These are phyloP conservation scores for Lathyrus tuberosus DNA, from an alignment of 306 rosid genomes.

Conservation along the genomic window DNA sequence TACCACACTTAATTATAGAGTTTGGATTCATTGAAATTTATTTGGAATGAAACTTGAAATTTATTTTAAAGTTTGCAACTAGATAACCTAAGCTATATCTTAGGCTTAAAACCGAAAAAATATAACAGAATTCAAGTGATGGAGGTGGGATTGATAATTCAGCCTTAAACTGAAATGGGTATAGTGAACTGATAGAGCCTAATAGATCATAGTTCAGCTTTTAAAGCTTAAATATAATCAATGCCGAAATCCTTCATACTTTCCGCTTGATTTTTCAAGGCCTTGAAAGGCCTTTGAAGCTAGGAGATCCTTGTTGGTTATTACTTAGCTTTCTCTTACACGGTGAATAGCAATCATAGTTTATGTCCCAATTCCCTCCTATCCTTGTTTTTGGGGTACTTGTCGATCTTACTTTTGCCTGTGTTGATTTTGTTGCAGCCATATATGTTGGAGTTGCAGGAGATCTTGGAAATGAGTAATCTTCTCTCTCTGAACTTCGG, in stretches of 20 bases:
- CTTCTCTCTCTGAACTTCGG: conserved; percentile 36
- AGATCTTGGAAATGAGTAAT: conserved; percentile 59
- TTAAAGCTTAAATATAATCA: not conserved
- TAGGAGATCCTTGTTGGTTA: conserved; percentile 68
- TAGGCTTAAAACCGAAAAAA: too few species aligned
- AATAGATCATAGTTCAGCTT: too few species aligned
- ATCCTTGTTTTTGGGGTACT: conserved; percentile 74
- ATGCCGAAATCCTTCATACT: not conserved
- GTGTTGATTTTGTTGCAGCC: conserved; percentile 94
- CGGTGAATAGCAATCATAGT: conserved; percentile 69
- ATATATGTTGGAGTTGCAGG: conserved; percentile 81
- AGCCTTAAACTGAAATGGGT: too few species aligned
- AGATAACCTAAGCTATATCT: too few species aligned
- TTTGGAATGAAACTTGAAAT: not conserved
- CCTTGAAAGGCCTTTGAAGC: conserved; percentile 67
- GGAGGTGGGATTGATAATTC: too few species aligned
- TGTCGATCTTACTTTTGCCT: conserved; percentile 68
- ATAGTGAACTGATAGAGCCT: too few species aligned
- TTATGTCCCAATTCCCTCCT: conserved; percentile 51
- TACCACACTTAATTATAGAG: too few species aligned
- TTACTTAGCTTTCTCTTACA: conserved; percentile 62
- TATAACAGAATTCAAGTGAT: too few species aligned
- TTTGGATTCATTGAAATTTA: too few species aligned
- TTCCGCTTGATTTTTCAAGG: conserved; percentile 42
- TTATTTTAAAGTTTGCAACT: too few species aligned